phyloP scores from a whole-genome alignment of 129 eudicot genomes.

The Chrysanthemum lavandulifolium region DNA sequence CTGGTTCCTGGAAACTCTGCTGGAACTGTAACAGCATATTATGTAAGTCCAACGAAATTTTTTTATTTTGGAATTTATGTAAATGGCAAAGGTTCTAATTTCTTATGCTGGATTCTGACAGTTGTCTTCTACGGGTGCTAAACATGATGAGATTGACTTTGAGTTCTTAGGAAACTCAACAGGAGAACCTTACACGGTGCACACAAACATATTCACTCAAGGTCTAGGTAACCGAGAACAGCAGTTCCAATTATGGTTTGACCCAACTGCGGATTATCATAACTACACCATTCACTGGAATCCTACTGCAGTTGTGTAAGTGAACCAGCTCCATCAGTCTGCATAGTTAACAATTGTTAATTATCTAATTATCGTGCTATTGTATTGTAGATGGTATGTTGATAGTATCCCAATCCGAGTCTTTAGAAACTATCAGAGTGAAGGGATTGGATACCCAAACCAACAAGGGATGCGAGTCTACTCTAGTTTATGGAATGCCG shows the following conservation, averaged over 20 bases:
- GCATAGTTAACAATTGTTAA: too few species aligned
- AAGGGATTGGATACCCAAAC: conserved; percentile 54
- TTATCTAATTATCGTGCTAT: too few species aligned
- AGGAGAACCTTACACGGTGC: conserved; percentile 68
- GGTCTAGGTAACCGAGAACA: conserved; percentile 63
- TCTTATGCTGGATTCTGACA: conserved; percentile 6
- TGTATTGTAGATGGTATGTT: conserved; percentile 58
- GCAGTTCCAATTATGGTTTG: conserved; percentile 67
- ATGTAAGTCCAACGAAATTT: conserved; percentile 41
- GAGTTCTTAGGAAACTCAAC: conserved; percentile 74
- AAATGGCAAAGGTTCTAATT: too few species aligned
- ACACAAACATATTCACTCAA: conserved; percentile 65
- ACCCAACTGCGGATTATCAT: conserved; percentile 62
- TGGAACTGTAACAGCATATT: conserved; percentile 61
- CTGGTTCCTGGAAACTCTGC: conserved; percentile 53
- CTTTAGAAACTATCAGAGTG: conserved; percentile 46
- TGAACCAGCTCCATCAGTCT: too few species aligned
- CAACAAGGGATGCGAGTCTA: conserved; percentile 67
- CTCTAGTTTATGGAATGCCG: conserved; percentile 78
- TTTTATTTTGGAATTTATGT: too few species aligned
- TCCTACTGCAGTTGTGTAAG: neutral
- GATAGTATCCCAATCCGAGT: conserved; percentile 60
- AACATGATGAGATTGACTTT: conserved; percentile 73
- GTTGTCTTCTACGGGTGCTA: conserved; percentile 52
- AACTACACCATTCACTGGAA: conserved; percentile 61